A percentile compares a stretch with the other conserved stretches of the same genome.
These are phyloP conservation scores for Taxillus chinensis DNA, from an alignment of 164 flowering plant species.

Conservation along the genomic window DNA sequence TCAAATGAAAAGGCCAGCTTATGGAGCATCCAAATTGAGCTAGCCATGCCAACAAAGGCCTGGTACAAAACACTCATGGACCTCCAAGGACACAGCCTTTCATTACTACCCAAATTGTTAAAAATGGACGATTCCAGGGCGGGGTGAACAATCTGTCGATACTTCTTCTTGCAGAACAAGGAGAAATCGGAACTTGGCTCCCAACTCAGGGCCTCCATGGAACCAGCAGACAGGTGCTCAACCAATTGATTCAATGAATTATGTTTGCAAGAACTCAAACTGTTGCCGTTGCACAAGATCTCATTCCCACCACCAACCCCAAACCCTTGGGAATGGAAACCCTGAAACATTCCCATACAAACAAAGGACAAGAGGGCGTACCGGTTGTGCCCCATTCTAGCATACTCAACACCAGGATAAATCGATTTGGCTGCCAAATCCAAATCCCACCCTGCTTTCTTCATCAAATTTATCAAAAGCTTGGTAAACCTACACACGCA, in stretches of 20 bases:
- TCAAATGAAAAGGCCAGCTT: slow-evolving; percentile 71
- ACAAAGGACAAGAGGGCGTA: slow-evolving; percentile 80
- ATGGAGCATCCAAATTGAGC: slow-evolving; percentile 82
- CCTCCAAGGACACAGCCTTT: slow-evolving; percentile 55
- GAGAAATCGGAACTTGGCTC: slow-evolving; percentile 48
- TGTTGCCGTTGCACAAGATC: slow-evolving; percentile 17
- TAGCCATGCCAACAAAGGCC: slow-evolving; percentile 73
- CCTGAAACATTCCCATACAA: slow-evolving; percentile 67
- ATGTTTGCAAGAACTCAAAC: not conserved
- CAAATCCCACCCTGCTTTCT: slow-evolving; percentile 78
- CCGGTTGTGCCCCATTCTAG: slow-evolving; percentile 48
- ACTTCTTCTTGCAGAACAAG: slow-evolving; percentile 67
- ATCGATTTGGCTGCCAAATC: slow-evolving; percentile 64
- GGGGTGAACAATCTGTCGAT: slow-evolving; percentile 66
- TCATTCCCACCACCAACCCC: slow-evolving; percentile 30
- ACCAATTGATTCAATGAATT: slow-evolving; percentile 39
- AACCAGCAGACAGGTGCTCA: slow-evolving; percentile 50
- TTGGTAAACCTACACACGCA: slow-evolving; percentile 52
- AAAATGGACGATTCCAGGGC: slow-evolving; percentile 82
- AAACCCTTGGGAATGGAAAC: slow-evolving; percentile 48
- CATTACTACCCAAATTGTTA: slow-evolving; percentile 42
- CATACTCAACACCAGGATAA: slow-evolving; percentile 47
- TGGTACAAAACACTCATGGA: slow-evolving; percentile 54
- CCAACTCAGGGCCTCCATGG: slow-evolving; percentile 51
- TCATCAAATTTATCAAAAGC: slow-evolving; percentile 67